phyloP scores from a whole-genome alignment of 148 eudicot species.

The Salicornia ramosissima region DNA sequence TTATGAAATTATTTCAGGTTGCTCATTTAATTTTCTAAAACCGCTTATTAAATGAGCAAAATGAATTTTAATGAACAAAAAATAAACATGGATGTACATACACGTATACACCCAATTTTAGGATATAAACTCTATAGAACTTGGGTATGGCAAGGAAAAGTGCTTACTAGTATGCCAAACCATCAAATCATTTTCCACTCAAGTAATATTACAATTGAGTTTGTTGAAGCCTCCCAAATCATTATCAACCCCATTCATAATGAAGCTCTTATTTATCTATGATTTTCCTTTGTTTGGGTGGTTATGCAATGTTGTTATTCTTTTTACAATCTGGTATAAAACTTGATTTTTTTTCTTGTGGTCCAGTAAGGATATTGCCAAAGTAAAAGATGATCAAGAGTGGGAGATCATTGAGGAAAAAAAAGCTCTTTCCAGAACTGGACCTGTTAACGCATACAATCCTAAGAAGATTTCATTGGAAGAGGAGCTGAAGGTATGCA shows the following conservation, averaged over 20 bases:
- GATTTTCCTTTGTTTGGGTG: not conserved
- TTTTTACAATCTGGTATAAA: not conserved
- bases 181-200: not conserved
- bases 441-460: constrained; percentile 74
- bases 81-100: no score
- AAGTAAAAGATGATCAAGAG: constrained; percentile 87
- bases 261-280: no score
- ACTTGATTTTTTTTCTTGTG: not conserved
- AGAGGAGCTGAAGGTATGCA: constrained; percentile 76
- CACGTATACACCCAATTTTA: no score
- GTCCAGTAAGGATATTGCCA: constrained; percentile 90
- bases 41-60: no score
- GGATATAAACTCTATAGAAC: no score
- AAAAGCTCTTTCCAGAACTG: constrained; percentile 83
- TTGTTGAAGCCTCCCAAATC: not conserved
- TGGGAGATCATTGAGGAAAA: constrained; percentile 95
- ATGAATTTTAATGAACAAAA: no score
- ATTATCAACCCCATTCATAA: not conserved
- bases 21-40: no score
- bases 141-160: not conserved
- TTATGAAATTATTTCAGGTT: no score
- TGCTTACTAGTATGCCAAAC: not conserved
- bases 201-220: not conserved
- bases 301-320: not conserved
- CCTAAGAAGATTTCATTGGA: constrained; percentile 79